phyloP scores from a whole-genome alignment of 1,139 yeast species.

The Zygotorulaspora mrakii region DNA sequence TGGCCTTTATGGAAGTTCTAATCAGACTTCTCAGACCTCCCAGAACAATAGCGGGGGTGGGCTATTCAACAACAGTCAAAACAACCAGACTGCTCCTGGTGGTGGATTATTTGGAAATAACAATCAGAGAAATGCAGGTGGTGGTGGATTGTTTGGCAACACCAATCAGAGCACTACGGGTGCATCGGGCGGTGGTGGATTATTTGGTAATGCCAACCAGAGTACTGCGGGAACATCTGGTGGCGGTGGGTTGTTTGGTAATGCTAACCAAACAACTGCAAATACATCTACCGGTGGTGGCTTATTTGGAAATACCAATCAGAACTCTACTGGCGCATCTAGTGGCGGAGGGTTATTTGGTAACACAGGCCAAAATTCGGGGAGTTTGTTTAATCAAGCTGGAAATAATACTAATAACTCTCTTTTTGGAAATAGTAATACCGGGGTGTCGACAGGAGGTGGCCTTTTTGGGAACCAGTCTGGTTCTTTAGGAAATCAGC shows the following conservation, averaged over 20 bases:
- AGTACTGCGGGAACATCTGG: neutral
- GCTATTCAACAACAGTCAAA: slow-evolving; percentile 8
- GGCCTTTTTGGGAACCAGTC: slow-evolving; percentile 20
- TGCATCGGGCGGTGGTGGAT: slow-evolving; percentile 28
- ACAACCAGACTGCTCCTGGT: slow-evolving; percentile 16
- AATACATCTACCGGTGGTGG: too few species aligned
- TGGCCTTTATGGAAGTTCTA: slow-evolving; percentile 32
- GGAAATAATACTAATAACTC: slow-evolving; percentile 16
- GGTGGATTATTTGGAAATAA: slow-evolving; percentile 30
- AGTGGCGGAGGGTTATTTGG: neutral
- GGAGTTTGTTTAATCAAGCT: slow-evolving; percentile 29
- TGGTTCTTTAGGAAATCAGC: neutral
- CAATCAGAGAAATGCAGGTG: neutral
- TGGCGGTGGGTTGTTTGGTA: slow-evolving; percentile 23
- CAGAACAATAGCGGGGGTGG: slow-evolving; percentile 18
- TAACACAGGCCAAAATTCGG: slow-evolving; percentile 4
- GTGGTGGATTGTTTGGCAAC: neutral
- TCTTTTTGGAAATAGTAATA: too few species aligned
- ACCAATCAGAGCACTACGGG: too few species aligned
- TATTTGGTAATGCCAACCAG: slow-evolving; percentile 24
- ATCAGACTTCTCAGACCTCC: slow-evolving; percentile 17
- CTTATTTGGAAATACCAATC: neutral
- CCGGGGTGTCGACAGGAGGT: too few species aligned
- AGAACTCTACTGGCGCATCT: too few species aligned
- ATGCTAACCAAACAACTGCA: slow-evolving; percentile 10